Evolutionary conservation across 1,284 basidiomycete species (phyloP), one percentile per base, ranked within the genome.

Genomic region (Tilletiaria anomala): DNA sequence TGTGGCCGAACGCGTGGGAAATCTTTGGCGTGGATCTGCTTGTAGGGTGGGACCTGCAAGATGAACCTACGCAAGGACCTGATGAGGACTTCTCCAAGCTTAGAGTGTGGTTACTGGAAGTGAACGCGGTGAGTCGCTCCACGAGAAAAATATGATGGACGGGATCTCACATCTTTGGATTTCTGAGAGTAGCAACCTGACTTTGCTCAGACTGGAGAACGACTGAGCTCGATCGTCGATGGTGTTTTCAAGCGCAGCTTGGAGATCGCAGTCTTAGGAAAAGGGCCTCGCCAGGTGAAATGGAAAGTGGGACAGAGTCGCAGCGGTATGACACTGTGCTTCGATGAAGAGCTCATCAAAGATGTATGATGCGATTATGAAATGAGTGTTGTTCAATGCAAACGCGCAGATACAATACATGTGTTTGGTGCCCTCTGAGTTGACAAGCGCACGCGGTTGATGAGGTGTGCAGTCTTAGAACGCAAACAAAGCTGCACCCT

Each of bases 131-230:
- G n/a, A n/a, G n/a, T n/a, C n/a, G n/a, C n/a, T n/a, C n/a, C n/a
- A n/a, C n/a, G n/a, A n/a, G n/a, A 57, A 19, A 33, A 51, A 45
- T 19, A 19, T 18, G n/a, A n/a, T n/a, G n/a, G n/a, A n/a, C n/a
- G n/a, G n/a, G n/a, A n/a, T n/a, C n/a, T n/a, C n/a, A n/a, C n/a
- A n/a, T n/a, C n/a, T n/a, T n/a, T n/a, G n/a, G n/a, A n/a, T n/a
- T n/a, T n/a, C n/a, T n/a, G n/a, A n/a, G n/a, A n/a, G n/a, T n/a
- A 53, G 16, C 89, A 93, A 54, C 91, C 91, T 2, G 91, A 94
- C 42, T 94, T 96, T 52, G 83, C 89, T 56, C 76, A 94, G 50
- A 89, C 85, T 0, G 93, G 91, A 1, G 73, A 78, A n/a, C 74
- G 83, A 31, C 71, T 96, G 33, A 75, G 76, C 4, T 80, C 79